Percentiles rank a stretch among this genome's conserved stretches.
phyloP scores from a whole-genome alignment of 345 rosid species.

The Populus ilicifolia region DNA sequence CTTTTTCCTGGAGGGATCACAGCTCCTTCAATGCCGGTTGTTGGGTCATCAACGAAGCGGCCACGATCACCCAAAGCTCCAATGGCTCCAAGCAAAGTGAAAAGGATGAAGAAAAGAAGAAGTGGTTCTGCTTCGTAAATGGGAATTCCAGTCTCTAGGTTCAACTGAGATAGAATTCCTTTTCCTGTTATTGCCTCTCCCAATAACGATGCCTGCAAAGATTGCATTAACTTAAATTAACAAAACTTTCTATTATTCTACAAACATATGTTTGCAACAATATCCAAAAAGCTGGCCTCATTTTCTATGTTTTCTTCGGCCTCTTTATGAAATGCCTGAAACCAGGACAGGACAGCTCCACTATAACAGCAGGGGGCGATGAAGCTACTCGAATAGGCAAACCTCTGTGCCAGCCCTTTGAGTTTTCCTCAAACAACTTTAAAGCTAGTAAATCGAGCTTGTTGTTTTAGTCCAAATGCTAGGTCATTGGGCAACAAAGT shows the following conservation, averaged over 20 bases:
- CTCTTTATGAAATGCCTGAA: neutral
- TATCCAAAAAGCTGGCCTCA: no score
- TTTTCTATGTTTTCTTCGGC: neutral
- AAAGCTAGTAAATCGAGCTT: neutral
- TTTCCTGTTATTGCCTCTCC: conserved; percentile 93
- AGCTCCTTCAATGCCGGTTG: conserved; percentile 69
- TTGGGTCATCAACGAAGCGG: conserved; percentile 68
- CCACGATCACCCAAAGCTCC: conserved; percentile 97
- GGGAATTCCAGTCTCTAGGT: conserved; percentile 88
- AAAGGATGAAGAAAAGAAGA: conserved; percentile 88
- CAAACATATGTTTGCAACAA: neutral
- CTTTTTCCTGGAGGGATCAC: conserved; percentile 82
- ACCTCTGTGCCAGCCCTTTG: no score
- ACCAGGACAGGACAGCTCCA: neutral
- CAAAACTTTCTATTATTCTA: neutral
- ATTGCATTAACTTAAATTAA: neutral
- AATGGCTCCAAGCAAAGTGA: conserved; percentile 91
- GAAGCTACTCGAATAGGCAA: no score
- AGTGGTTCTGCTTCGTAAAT: conserved; percentile 97
- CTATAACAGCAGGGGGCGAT: neutral
- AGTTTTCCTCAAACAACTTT: neutral
- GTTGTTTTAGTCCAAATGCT: neutral
- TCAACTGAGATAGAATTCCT: conserved; percentile 81
- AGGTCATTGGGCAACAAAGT: neutral
- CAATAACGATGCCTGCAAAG: conserved; percentile 67